Conservation (phyloP, 768 basidiomycete genomes). For the Cytidiella melzeri region DNA sequence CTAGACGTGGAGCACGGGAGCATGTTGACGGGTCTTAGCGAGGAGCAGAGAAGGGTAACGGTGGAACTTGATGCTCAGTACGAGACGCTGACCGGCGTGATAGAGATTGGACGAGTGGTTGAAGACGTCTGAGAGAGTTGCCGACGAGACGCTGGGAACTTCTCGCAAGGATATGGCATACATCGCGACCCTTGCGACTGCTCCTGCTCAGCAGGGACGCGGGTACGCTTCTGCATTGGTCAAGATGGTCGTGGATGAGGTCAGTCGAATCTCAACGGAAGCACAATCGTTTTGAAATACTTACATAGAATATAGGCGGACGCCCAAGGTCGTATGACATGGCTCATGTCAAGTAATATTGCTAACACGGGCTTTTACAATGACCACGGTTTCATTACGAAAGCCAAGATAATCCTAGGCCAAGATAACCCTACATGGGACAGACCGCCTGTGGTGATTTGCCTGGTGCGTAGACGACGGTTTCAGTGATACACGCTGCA, state of each 20-base stretch:
- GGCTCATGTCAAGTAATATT: conserved; percentile 9
- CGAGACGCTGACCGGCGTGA: background rate
- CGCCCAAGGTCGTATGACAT: conserved; percentile 8
- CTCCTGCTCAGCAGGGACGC: conserved; percentile 5
- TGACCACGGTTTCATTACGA: conserved; percentile 10
- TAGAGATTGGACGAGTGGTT: conserved; percentile 4
- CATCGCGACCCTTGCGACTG: conserved; percentile 1
- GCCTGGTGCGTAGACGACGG: conserved; percentile 9
- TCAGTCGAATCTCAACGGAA: no score
- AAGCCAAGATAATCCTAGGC: conserved; percentile 10
- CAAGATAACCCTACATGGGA: conserved; percentile 13
- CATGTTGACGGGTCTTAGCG: background rate
- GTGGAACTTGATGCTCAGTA: background rate
- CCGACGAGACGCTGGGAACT: background rate
- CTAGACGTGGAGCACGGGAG: background rate
- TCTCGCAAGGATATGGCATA: background rate
- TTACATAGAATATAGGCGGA: conserved; percentile 16
- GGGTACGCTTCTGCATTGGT: conserved; percentile 9
- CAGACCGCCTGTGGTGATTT: conserved; percentile 8
- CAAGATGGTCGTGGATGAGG: background rate
- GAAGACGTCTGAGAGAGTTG: background rate
- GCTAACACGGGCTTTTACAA: conserved; percentile 16
- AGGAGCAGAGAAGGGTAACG: background rate
- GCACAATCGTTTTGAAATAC: no score
- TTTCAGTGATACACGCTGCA: no score